Evolutionary conservation across 2,329 filamentous ascomycete species (phyloP).

Genomic region (Aspergillus ustus): DNA sequence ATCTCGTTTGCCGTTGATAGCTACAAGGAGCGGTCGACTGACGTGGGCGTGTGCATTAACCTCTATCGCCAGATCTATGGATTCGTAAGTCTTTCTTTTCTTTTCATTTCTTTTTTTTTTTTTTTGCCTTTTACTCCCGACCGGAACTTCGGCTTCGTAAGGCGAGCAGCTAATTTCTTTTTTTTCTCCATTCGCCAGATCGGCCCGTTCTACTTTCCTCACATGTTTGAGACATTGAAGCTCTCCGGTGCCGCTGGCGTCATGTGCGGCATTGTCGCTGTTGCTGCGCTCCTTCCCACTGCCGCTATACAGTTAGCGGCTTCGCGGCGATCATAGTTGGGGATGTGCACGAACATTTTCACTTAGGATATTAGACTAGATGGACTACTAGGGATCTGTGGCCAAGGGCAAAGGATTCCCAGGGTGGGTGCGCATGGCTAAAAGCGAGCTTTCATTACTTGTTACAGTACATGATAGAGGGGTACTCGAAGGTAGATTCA

Average conservation of each 20-base stretch:
- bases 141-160: not conserved
- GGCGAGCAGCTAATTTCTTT: not conserved
- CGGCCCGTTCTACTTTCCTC: slow-evolving; percentile 41
- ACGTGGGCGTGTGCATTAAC: slow-evolving; percentile 63
- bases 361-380: too few relatives aligned
- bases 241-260: slow-evolving; percentile 42
- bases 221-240: slow-evolving; percentile 44
- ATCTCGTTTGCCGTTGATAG: slow-evolving; percentile 66
- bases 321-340: not conserved
- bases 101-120: too few relatives aligned
- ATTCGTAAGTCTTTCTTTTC: slow-evolving; percentile 34
- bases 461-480: too few relatives aligned
- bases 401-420: too few relatives aligned
- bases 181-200: slow-evolving; percentile 14
- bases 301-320: slow-evolving; percentile 36
- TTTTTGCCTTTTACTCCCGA: not conserved
- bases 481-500: too few relatives aligned
- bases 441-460: too few relatives aligned
- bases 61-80: slow-evolving; percentile 61
- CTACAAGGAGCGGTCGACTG: slow-evolving; percentile 56
- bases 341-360: too few relatives aligned
- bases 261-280: slow-evolving; percentile 42
- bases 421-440: too few relatives aligned
- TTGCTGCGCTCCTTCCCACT: slow-evolving; percentile 36
- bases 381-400: too few relatives aligned